Evolutionary conservation across 345 rosid species (phyloP), one percentile per base, ranked within the genome.

Genomic region (Murraya koenigii): DNA sequence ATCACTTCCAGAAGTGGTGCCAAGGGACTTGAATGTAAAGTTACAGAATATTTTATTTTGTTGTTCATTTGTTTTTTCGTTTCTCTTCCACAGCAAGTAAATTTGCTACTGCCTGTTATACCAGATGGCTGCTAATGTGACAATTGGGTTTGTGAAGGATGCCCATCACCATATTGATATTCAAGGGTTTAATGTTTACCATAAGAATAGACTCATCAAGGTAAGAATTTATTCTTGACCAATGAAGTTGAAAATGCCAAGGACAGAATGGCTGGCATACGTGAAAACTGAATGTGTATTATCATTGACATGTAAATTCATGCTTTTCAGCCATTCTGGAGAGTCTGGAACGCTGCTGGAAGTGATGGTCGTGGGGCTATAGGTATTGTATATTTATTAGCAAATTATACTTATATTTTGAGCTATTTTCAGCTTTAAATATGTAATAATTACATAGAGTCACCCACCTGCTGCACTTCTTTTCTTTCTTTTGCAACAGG

Each of bases 341-440:
- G 97, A 82, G 88, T 92, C 7, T 90, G 97, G 97, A 90, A 89
- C 82, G 89, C 95, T 74, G 90, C 97, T 14, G 97, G 97, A 52
- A 94, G 97, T 33, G 89, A 85, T 58, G 98, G 98, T 55, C 95
- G 95, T 1, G 93, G 98, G 19, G 90, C 90, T 19, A 90, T 92
- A 80, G 98, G 97, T 84, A 85, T 8, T 28, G 30, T 66, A 65
- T 64, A 30, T 36, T 17, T 33, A 49, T 26, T 77, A 15, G 65
- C 28, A 11, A 75, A 25, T 38, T 69, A 52, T 52, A 22, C 52
- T 65, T 13, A 2, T 6, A 54, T 49, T 9, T 67, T 58, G 72
- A 28, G 17, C 30, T 6, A 19, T 56, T 76, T 41, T 26, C 3
- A 30, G 11, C 22, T 64, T 39, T 22, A 2, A 22, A 39, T 38